phyloP scores from a whole-genome alignment of 1,284 basidiomycete species.

The Pseudomicrostroma phylloplanum region DNA sequence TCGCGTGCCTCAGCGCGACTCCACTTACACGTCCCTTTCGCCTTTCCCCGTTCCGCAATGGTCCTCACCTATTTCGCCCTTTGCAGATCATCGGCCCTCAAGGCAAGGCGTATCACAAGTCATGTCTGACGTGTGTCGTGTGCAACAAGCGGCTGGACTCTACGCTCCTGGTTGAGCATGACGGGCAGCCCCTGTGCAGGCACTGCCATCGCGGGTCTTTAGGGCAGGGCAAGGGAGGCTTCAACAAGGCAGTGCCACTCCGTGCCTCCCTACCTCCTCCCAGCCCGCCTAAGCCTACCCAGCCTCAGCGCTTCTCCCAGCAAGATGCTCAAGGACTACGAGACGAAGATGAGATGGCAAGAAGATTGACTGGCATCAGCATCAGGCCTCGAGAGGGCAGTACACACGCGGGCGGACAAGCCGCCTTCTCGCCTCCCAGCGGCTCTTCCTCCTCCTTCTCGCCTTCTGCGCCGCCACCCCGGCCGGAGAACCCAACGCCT shows the following conservation, averaged over 20 bases:
- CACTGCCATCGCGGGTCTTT: constrained; percentile 46
- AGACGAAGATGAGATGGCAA: constrained; percentile 18
- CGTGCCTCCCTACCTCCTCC: constrained; percentile 27
- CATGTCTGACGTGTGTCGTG: constrained; percentile 44
- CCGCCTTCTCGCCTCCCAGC: too few relatives aligned
- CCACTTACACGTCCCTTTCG: too few relatives aligned
- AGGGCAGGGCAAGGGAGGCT: constrained; percentile 47
- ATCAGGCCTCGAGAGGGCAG: constrained; percentile 13
- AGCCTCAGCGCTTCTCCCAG: constrained; percentile 11
- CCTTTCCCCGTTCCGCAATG: background rate
- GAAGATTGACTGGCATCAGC: constrained; percentile 6
- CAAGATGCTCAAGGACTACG: constrained; percentile 18
- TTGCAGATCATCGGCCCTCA: constrained; percentile 39
- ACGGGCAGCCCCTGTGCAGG: constrained; percentile 47
- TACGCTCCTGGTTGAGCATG: constrained; percentile 46
- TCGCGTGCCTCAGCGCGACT: too few relatives aligned
- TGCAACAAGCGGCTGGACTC: constrained; percentile 48
- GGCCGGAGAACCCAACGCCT: background rate
- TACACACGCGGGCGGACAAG: too few relatives aligned
- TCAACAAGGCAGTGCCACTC: constrained; percentile 43
- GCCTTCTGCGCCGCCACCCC: background rate
- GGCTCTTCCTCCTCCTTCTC: background rate
- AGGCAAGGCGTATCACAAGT: constrained; percentile 45
- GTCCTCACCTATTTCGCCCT: constrained; percentile 6
- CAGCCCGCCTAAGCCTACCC: constrained; percentile 15